A percentile compares a stretch with the other conserved stretches of the same genome.
Evolutionary conservation across 1,284 basidiomycete species (phyloP).

Genomic region (Melampsora allii-populina): DNA sequence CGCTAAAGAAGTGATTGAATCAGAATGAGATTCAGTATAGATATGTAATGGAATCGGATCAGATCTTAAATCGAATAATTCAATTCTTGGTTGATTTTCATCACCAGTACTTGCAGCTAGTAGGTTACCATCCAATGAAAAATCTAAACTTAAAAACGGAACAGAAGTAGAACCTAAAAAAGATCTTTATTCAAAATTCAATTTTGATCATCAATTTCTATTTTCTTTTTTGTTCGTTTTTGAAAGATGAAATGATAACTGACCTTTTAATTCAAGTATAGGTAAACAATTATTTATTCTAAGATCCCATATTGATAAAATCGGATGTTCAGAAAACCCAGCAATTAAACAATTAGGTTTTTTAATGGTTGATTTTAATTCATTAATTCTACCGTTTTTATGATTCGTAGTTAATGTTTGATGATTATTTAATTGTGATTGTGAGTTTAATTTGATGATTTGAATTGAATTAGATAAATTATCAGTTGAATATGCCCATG

Average conservation of each 20-base stretch:
- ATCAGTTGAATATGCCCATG: conserved; percentile 6
- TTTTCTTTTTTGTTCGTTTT: too few relatives aligned
- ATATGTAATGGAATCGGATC: conserved; percentile 52
- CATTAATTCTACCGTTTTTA: background rate
- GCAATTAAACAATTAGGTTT: conserved; percentile 4
- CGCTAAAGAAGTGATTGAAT: conserved; percentile 57
- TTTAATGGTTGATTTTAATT: background rate
- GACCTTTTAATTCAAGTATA: background rate
- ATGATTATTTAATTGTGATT: background rate
- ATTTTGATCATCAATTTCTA: background rate
- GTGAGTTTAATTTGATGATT: background rate
- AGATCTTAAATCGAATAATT: conserved; percentile 10
- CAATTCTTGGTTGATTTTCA: background rate
- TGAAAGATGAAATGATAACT: background rate
- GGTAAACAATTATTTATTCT: background rate
- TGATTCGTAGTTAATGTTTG: background rate
- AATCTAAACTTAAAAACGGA: conserved; percentile 3
- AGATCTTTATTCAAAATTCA: background rate
- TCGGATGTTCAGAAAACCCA: background rate
- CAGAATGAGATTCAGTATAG: conserved; percentile 57
- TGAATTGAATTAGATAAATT: background rate
- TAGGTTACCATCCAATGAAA: background rate
- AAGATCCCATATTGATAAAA: conserved; percentile 4
- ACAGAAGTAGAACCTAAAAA: background rate
- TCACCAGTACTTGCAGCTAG: background rate